Evolutionary conservation across 78 protist species (phyloP), one percentile per base, ranked within the genome.

Genomic region (Anaeramoeba ignava): DNA sequence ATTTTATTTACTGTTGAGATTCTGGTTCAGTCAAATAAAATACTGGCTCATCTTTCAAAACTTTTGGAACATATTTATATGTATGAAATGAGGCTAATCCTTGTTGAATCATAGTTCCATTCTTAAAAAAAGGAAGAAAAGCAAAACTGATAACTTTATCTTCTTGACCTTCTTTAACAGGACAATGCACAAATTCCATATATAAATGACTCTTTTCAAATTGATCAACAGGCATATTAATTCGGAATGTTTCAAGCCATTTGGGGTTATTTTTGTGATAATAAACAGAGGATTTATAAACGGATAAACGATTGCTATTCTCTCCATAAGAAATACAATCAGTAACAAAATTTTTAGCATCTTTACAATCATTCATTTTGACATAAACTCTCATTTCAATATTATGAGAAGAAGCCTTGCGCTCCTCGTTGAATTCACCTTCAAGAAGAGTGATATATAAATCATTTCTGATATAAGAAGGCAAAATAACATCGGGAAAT

Each of bases 401-500:
- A 68, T 81, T 81, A 36, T 36, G 17, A n/a, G 82, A 33, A 33
- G 82, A 3, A 2, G 82, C 17, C 82, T 80, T 80, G 82, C 8
- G 82, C 12, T 31, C 82, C 82, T 80, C 73, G 73, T 80, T 41
- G 40, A 81, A 36, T 67, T 81, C 40, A 8, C 83, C 83, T 36
- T 0, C 0, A n/a, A 1, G 73, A 31, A 81, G 41, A 36, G 83
- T 81, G 41, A 81, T 68, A 36, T 81, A 81, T n/a, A 81, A 36
- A 37, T 81, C 83, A 68, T 81, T 31, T 67, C 83, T 67, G 8
- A 1, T 0, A 3, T 81, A 67, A 12, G 78, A 67, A 1, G 83
- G 83, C 39, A 3, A 12, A 68, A 81, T 81, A 38, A 81, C 83
- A 38, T 81, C 83, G 38, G 83, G 41, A 36, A 81, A 81, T 67